Conservation (phyloP, 2,329 filamentous ascomycete genomes). For the Trichoderma hamatum region DNA sequence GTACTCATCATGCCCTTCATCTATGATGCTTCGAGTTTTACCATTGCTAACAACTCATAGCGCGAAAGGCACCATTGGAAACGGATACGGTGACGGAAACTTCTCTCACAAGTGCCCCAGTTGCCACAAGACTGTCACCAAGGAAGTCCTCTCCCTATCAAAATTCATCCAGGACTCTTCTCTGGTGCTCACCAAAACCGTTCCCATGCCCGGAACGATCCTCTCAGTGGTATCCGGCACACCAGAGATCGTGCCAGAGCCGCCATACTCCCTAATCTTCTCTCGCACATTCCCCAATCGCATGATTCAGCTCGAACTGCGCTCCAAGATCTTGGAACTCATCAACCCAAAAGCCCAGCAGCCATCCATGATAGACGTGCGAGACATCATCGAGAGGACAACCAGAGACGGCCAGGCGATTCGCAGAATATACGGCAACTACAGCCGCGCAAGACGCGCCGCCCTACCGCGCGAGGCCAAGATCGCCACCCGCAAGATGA, state of each 20-base stretch:
- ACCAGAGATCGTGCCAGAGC: conserved; percentile 42
- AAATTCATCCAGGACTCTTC: conserved; percentile 56
- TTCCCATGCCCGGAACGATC: conserved; percentile 70
- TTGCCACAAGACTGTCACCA: conserved; percentile 56
- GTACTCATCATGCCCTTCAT: neutral
- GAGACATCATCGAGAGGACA: conserved; percentile 51
- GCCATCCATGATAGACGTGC: conserved; percentile 55
- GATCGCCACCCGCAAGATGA: conserved; percentile 65
- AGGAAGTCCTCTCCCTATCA: conserved; percentile 60
- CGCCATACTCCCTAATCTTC: conserved; percentile 30
- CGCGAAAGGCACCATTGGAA: conserved; percentile 41
- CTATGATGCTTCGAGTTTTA: neutral
- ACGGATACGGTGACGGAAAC: conserved; percentile 61
- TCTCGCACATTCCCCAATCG: conserved; percentile 60
- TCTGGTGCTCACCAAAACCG: conserved; percentile 22
- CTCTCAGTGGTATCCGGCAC: conserved; percentile 57
- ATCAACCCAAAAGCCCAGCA: conserved; percentile 33
- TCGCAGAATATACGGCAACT: conserved; percentile 43
- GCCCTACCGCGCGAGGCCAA: conserved; percentile 35
- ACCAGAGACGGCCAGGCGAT: conserved; percentile 46
- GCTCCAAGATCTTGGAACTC: conserved; percentile 46
- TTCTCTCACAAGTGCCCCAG: conserved; percentile 53
- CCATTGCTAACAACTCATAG: neutral
- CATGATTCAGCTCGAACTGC: conserved; percentile 53
- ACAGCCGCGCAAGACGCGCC: conserved; percentile 30